Percentiles rank a stretch among this genome's conserved stretches.
phyloP scores from a whole-genome alignment of 371 early-diverging fungal species.

The Globomyces sp. region DNA sequence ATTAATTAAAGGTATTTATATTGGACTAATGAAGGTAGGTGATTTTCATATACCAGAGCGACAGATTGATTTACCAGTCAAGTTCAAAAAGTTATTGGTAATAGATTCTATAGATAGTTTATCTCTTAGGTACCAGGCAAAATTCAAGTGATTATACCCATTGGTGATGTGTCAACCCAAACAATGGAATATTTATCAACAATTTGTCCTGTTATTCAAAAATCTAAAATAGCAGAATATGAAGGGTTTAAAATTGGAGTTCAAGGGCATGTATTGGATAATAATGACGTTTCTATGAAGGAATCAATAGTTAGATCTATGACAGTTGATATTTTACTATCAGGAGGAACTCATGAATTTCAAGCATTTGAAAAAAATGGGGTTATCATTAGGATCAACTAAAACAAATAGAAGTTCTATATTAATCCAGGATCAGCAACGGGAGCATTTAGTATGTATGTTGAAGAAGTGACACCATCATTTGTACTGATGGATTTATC shows the following conservation, averaged over 20 bases:
- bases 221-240: not conserved
- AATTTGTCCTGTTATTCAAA: conserved; percentile 69
- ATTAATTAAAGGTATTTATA: too few relatives aligned
- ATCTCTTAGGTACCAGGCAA: conserved; percentile 62
- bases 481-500: conserved; percentile 95
- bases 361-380: conserved; percentile 89
- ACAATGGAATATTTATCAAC: conserved; percentile 83
- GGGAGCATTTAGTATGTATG: conserved; percentile 58
- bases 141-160: conserved; percentile 91
- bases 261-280: not conserved
- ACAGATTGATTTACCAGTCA: conserved; percentile 78
- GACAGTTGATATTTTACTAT: conserved; percentile 87
- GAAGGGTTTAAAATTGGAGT: conserved; percentile 8
- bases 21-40: conserved; percentile 67
- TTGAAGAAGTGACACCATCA: conserved; percentile 62
- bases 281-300: conserved; percentile 22
- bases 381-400: too few relatives aligned
- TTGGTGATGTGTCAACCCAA: conserved; percentile 83
- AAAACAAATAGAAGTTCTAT: conserved; percentile 59
- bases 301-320: conserved; percentile 67
- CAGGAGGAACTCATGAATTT: conserved; percentile 85
- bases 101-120: too few relatives aligned
- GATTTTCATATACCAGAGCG: conserved; percentile 94
- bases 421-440: conserved; percentile 95
- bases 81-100: conserved; percentile 77